Base-by-base conservation (phyloP, 495 filamentous ascomycete species). In the Hypoxylon rickii region DNA sequence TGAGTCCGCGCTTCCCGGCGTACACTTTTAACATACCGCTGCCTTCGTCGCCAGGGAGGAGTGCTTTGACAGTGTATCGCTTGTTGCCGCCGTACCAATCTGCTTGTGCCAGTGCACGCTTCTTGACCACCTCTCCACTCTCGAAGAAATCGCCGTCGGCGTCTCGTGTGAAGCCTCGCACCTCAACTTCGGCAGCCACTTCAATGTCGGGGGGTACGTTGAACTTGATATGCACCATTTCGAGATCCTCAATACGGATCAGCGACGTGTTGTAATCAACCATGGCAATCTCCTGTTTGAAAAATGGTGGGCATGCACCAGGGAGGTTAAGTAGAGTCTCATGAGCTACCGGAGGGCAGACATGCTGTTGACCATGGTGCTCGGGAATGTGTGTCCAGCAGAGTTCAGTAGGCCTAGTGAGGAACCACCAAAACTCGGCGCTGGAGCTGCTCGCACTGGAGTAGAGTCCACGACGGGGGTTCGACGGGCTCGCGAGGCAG, bases 371-470 rank as follows among this genome's bases (percentile, higher is more conserved):
- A 38, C 86, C 80, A 38, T 87, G 86, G 33, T 86, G 80, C 38
- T 93, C 81, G 7, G 94, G 92, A 24, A 99, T 83, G 69, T 99
- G 94, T 1, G 95, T 96, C 79, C 92, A 97, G 75, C 92, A 97
- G 11, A 91, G 78, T 68, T 97, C 89, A 32, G 83, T 80, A 19
- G 95, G 95, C 2, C 89, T 85, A 0, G 89, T 76, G 11, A 99
- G 83, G 73, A 97, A 99, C 76, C 89, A 99, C 83, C 89, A 97
- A 20, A 74, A 80, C 55, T 99, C 94, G 3, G 94, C 89, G 1
- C 80, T 72, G 18, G 88, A 80, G 38, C 76, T 81, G 40, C 81
- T 79, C 26, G 79, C 81, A 57, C 83, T 85, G 6, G 92, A 95
- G 64, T 95, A 96, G 33, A 82, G 77, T 13, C 73, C 79, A 41